Evolutionary conservation across 1,284 basidiomycete genomes (phyloP).

Genomic region (Malassezia yamatoensis): DNA sequence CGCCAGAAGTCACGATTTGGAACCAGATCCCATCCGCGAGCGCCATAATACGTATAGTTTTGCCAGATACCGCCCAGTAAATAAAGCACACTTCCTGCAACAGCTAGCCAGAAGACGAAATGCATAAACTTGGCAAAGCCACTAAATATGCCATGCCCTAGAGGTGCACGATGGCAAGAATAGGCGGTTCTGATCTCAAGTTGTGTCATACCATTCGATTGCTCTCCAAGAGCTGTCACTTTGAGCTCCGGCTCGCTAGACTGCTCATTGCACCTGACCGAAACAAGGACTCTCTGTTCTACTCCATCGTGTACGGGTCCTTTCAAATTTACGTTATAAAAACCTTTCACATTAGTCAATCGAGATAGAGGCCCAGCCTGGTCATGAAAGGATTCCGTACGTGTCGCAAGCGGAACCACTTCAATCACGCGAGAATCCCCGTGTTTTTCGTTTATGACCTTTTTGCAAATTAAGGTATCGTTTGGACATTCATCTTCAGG

Average conservation of each 20-base stretch:
- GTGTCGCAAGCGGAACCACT: constrained; percentile 2
- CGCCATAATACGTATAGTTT: constrained; percentile 39
- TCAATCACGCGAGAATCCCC: not conserved
- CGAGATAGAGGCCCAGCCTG: not conserved
- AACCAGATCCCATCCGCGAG: constrained; percentile 35
- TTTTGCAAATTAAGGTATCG: constrained; percentile 6
- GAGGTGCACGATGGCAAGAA: not conserved
- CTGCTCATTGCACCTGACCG: not conserved
- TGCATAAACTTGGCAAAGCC: not conserved
- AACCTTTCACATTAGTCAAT: not conserved
- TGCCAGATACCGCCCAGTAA: constrained; percentile 31
- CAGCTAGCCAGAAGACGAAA: not conserved
- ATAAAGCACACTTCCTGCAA: constrained; percentile 15
- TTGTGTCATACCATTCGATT: no score
- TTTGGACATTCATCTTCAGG: constrained; percentile 1
- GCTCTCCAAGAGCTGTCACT: not conserved
- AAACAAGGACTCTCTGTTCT: not conserved
- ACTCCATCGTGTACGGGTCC: not conserved
- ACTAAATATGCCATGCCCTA: not conserved
- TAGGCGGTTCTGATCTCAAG: not conserved
- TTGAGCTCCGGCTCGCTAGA: not conserved
- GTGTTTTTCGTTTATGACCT: not conserved
- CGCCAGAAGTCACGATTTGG: constrained; percentile 40
- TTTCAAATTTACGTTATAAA: not conserved
- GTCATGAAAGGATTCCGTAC: not conserved